Conservation (phyloP, 2,329 filamentous ascomycete species). For the Byssoonygena ceratinophila region DNA sequence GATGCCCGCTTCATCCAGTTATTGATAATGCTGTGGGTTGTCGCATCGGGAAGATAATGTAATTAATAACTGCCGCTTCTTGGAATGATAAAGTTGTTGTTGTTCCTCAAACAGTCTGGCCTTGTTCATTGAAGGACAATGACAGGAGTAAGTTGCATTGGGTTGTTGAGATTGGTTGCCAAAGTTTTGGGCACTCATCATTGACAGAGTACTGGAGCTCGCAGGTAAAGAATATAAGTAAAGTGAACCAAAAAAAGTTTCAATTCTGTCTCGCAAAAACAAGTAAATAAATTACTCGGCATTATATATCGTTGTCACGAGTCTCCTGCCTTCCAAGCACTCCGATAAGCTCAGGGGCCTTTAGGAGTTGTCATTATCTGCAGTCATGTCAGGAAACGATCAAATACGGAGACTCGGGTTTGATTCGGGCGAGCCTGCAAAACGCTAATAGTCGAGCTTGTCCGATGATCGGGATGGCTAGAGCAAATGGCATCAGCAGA, state of each 20-base stretch:
- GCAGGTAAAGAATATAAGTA: not conserved
- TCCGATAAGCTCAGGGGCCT: no score
- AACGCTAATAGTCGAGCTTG: not conserved
- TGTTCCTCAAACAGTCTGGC: no score
- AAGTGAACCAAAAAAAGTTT: not conserved
- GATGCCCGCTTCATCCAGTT: not conserved
- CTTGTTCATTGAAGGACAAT: no score
- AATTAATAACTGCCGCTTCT: not conserved
- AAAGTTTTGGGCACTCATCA: not conserved
- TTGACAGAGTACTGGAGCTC: not conserved
- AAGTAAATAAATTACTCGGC: constrained; percentile 7
- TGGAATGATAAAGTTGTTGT: not conserved
- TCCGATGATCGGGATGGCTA: not conserved
- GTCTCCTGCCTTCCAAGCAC: not conserved
- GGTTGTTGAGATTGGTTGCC: not conserved
- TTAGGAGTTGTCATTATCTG: no score
- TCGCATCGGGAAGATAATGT: not conserved
- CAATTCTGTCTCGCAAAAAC: constrained; percentile 3
- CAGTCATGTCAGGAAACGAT: no score
- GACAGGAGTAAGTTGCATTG: not conserved
- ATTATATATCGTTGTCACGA: not conserved
- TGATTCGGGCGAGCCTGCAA: not conserved
- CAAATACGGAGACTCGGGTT: not conserved
- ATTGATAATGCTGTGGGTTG: not conserved
- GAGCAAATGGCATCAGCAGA: not conserved